A percentile compares a stretch with the other conserved stretches of the same genome.
Conservation (phyloP, 495 filamentous ascomycete genomes). For the Hypoxylon crocopeplum region DNA sequence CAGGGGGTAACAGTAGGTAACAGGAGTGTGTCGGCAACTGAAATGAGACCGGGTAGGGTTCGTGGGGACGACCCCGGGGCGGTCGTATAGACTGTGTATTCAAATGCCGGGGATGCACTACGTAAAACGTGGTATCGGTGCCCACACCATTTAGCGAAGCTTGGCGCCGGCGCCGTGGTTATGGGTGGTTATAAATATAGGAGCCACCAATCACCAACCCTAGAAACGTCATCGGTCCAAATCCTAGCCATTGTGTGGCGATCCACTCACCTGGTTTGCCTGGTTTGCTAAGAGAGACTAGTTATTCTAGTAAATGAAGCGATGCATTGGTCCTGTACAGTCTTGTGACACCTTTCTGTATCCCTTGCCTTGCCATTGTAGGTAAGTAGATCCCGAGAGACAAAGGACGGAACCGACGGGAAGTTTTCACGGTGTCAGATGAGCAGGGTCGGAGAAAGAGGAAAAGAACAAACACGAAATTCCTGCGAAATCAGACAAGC, state of each 20-base stretch:
- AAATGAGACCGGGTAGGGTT: constrained; percentile 29
- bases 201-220: constrained; percentile 22
- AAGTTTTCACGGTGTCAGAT: too few relatives aligned
- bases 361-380: neutral
- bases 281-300: too few relatives aligned
- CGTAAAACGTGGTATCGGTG: constrained; percentile 37
- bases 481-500: too few relatives aligned
- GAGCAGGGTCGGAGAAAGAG: too few relatives aligned
- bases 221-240: constrained; percentile 27
- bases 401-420: too few relatives aligned
- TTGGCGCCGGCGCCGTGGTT: constrained; percentile 36
- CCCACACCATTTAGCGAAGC: constrained; percentile 21
- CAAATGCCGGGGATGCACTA: constrained; percentile 34
- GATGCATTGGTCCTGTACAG: constrained; percentile 1
- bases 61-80: constrained; percentile 13
- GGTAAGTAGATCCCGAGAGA: constrained; percentile 3
- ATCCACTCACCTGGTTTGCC: constrained; percentile 37
- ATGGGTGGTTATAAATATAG: constrained; percentile 29
- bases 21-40: constrained; percentile 30
- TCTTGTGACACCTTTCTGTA: constrained; percentile 6
- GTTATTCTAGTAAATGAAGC: too few relatives aligned
- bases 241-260: constrained; percentile 13
- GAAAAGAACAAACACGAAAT: too few relatives aligned
- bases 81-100: constrained; percentile 17
- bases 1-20: constrained; percentile 5